Evolutionary conservation across 2,329 filamentous ascomycete species (phyloP), one percentile per base, ranked within the genome.

Genomic region (Penicillium sp.): DNA sequence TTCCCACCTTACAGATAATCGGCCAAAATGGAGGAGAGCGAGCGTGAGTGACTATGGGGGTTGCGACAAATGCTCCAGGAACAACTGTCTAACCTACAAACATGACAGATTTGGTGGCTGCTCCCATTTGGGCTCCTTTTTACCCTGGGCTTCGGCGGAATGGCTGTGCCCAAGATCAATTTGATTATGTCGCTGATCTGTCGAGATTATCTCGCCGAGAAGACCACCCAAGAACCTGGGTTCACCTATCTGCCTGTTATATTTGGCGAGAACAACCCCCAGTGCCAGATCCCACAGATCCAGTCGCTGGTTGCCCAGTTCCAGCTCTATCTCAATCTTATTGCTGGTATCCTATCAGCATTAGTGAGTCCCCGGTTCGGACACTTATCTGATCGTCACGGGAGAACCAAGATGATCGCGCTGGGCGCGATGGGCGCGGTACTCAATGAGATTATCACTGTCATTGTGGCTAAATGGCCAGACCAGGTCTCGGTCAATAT

Each of bases 171-270:
- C 10, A 94, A 89, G 73, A 81, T 96, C 61, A 96, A 96, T 69
- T 78, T 97, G 75, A 91, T 96, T 61, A 82, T 96, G 60, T 84
- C 88, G 57, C 81, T 99, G 29, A 85, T 97, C 52, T 99, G 94
- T 74, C 85, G 86, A 61, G 83, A 89, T 60, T 95, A 96, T 74
- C 89, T 94, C 64, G 82, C 87, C 25, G 89, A 95, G 66, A 78
- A 84, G 71, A 80, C 84, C 8, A 71, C 81, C 4, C 64, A 75
- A 9, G 81, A 90, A 61, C 87, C 88, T 0, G 78, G 75, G 27
- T 85, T 86, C 63, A 81, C 80, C 7, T 82, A 87, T 69, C 71
- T 82, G 1, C 89, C 89, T 0, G 81, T 93, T 4, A 70, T 89
- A 4, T 81, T 89, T 29, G 89, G 87, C 4, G 83, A 76, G 31